Percentiles rank a stretch among this genome's conserved stretches.
Evolutionary conservation across 495 filamentous ascomycete genomes (phyloP).

Genomic region (Penicillium macrosclerotiorum): DNA sequence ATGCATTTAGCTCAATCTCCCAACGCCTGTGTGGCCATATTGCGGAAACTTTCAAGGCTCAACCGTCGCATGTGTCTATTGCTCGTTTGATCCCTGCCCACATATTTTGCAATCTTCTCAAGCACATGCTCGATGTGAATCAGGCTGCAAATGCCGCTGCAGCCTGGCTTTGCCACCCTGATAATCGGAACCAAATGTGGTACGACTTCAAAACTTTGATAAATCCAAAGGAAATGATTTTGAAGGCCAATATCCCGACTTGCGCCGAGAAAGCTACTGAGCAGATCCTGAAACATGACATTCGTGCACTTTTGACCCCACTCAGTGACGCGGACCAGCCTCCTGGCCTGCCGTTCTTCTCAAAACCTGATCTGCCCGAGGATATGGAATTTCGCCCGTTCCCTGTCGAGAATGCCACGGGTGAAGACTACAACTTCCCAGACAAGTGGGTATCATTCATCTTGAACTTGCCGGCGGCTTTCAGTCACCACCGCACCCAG

Average conservation of each 20-base stretch:
- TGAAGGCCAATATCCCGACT: conserved; percentile 40
- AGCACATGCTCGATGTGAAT: conserved; percentile 86
- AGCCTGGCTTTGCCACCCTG: conserved; percentile 48
- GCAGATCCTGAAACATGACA: conserved; percentile 69
- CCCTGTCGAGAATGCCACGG: conserved; percentile 35
- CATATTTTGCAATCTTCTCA: conserved; percentile 80
- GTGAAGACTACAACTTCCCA: conserved; percentile 62
- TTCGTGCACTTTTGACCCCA: conserved; percentile 64
- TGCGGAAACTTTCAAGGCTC: conserved; percentile 69
- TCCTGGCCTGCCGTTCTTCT: conserved; percentile 34
- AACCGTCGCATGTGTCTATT: conserved; percentile 77
- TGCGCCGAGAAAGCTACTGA: conserved; percentile 49
- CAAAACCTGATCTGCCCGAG: conserved; percentile 43
- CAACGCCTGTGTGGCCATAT: conserved; percentile 76
- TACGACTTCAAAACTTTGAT: conserved; percentile 82
- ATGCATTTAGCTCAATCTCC: conserved; percentile 81
- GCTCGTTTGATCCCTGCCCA: conserved; percentile 86
- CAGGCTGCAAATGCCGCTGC: conserved; percentile 65
- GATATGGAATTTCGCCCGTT: conserved; percentile 32
- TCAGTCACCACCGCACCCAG: conserved; percentile 67
- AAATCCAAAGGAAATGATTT: conserved; percentile 56
- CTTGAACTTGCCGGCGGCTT: conserved; percentile 66
- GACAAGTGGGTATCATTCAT: conserved; percentile 87
- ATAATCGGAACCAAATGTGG: conserved; percentile 75
- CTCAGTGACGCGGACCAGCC: conserved; percentile 34